Conservation (phyloP, 179 eudicot genomes). For the Patellifolia procumbens region DNA sequence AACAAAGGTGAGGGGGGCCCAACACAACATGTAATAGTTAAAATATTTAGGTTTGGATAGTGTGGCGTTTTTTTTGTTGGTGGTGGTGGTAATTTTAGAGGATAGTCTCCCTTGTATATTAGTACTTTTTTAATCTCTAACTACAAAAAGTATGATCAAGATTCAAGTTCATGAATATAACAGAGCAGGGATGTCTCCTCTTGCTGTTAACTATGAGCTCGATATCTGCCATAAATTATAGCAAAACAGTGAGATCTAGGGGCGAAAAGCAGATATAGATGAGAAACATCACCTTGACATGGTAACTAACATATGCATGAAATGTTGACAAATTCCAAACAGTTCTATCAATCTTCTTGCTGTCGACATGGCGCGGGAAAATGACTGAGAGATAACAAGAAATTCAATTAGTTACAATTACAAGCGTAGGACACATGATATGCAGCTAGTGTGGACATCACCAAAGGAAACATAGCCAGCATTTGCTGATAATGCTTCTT, state of each 20-base stretch:
- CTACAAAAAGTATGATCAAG: not conserved
- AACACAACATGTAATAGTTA: no score
- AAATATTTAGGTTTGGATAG: no score
- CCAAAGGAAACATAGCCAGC: constrained; percentile 97
- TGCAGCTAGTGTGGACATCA: constrained; percentile 29
- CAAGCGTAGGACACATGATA: constrained; percentile 15
- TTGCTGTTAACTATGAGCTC: not conserved
- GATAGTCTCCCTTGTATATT: not conserved
- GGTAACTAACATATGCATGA: constrained; percentile 93
- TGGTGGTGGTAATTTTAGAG: not conserved
- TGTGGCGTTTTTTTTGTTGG: not conserved
- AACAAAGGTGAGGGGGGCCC: no score
- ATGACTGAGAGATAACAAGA: constrained; percentile 53
- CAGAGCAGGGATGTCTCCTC: not conserved
- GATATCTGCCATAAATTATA: constrained; percentile 2
- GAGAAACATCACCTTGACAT: constrained; percentile 73
- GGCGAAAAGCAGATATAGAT: not conserved
- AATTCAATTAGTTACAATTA: constrained; percentile 21
- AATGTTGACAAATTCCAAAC: constrained; percentile 94
- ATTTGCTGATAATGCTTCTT: constrained; percentile 72
- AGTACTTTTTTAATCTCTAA: not conserved
- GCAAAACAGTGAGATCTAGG: not conserved
- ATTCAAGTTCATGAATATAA: not conserved
- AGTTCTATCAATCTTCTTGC: constrained; percentile 84
- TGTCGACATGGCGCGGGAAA: constrained; percentile 89